Conservation (phyloP, 805 yeast genomes). For the Schwanniomyces pseudopolymorphus region DNA sequence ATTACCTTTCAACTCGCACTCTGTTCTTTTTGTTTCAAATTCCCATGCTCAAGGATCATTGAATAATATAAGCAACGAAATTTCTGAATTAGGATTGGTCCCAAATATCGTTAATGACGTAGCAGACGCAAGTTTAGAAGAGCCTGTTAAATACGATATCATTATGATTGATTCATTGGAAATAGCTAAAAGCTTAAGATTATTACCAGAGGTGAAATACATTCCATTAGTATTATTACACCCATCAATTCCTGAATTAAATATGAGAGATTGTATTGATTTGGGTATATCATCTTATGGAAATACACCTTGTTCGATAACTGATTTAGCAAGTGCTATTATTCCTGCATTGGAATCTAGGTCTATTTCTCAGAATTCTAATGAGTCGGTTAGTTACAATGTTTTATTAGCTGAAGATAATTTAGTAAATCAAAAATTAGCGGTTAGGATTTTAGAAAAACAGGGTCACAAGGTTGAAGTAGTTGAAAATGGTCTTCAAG, state of each 20-base stretch:
- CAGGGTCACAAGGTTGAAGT: conserved; percentile 83
- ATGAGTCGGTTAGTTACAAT: conserved; percentile 72
- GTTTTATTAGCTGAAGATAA: conserved; percentile 85
- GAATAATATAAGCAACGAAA: conserved; percentile 49
- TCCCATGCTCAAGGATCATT: conserved; percentile 54
- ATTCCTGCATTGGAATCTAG: conserved; percentile 84
- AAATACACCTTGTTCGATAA: conserved; percentile 80
- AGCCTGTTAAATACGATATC: conserved; percentile 68
- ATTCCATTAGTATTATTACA: conserved; percentile 80
- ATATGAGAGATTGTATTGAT: conserved; percentile 79
- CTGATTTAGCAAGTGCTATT: conserved; percentile 78
- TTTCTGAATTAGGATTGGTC: conserved; percentile 56
- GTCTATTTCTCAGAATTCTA: conserved; percentile 75
- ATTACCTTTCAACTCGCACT: conserved; percentile 69
- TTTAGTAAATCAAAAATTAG: conserved; percentile 81
- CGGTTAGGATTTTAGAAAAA: conserved; percentile 80
- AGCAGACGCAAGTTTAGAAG: conserved; percentile 55
- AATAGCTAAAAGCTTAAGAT: conserved; percentile 66
- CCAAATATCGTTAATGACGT: conserved; percentile 60
- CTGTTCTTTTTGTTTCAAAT: conserved; percentile 68
- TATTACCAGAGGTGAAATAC: conserved; percentile 75
- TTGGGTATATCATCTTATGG: conserved; percentile 87
- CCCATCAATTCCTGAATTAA: conserved; percentile 72
- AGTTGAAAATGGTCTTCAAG: conserved; percentile 83
- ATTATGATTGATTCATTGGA: conserved; percentile 80